These are phyloP conservation scores for Ophiosphaerella herpotricha DNA, from an alignment of 2,329 filamentous ascomycete species.

Conservation along the genomic window DNA sequence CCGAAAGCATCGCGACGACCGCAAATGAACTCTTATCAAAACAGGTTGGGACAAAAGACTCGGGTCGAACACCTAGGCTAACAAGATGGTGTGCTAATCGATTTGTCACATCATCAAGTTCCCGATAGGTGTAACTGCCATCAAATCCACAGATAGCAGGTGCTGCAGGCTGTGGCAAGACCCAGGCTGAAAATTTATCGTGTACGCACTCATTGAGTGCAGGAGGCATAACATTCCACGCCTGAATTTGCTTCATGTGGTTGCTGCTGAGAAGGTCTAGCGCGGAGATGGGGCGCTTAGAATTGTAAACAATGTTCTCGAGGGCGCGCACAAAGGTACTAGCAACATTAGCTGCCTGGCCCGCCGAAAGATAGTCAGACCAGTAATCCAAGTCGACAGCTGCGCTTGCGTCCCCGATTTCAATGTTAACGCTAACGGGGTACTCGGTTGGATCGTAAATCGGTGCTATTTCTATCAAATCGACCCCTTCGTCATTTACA, in stretches of 20 bases:
- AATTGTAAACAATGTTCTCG: constrained; percentile 45
- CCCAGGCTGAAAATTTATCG: constrained; percentile 31
- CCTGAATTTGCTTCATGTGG: constrained; percentile 36
- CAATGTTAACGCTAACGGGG: constrained; percentile 54
- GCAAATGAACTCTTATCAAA: constrained; percentile 47
- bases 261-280: constrained; percentile 47
- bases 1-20: constrained; percentile 44
- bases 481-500: constrained; percentile 31
- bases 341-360: constrained; percentile 38
- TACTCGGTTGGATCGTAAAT: constrained; percentile 55
- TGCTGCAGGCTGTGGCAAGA: constrained; percentile 28
- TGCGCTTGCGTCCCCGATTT: constrained; percentile 47
- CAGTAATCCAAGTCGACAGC: constrained; percentile 42
- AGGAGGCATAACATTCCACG: constrained; percentile 40
- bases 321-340: constrained; percentile 36
- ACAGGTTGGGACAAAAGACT: constrained; percentile 43
- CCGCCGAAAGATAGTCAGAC: constrained; percentile 39
- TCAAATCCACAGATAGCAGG: constrained; percentile 41
- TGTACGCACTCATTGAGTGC: constrained; percentile 40
- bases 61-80: constrained; percentile 35
- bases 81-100: constrained; percentile 36
- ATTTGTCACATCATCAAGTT: constrained; percentile 31
- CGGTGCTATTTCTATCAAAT: constrained; percentile 43
- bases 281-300: constrained; percentile 36
- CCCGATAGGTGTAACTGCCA: constrained; percentile 37